These are phyloP conservation scores for Hyaloscypha hepaticicola DNA, from an alignment of 495 filamentous ascomycete species.

Conservation along the genomic window DNA sequence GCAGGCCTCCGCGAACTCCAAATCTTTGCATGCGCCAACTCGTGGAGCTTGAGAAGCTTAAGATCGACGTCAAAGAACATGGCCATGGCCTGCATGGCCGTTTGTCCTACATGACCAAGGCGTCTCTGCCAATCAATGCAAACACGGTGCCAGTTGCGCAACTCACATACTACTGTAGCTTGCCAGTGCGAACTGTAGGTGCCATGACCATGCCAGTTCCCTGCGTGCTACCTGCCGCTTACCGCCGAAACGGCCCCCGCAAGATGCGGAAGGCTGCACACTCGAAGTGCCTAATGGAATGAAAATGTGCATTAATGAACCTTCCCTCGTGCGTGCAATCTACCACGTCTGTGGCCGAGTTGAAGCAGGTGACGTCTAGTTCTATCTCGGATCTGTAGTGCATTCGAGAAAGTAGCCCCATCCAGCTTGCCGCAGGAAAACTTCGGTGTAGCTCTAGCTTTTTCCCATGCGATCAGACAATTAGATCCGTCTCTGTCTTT, in stretches of 20 bases:
- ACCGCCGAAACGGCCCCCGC: neutral
- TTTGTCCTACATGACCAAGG: neutral
- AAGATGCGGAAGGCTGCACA: no score
- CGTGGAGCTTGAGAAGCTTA: neutral
- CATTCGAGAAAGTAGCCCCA: no score
- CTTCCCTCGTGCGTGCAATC: no score
- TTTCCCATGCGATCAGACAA: neutral
- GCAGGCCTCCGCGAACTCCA: neutral
- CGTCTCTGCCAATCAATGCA: conserved; percentile 21
- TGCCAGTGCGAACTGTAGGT: neutral
- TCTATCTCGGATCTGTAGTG: no score
- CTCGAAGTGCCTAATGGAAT: no score
- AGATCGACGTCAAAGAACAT: neutral
- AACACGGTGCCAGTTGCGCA: conserved; percentile 18
- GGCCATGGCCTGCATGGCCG: no score
- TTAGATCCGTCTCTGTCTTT: neutral
- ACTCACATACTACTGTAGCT: neutral
- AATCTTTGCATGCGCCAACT: neutral
- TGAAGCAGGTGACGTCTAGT: no score
- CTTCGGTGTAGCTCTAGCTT: neutral
- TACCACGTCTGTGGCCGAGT: no score
- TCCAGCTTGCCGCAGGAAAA: no score
- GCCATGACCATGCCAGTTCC: neutral
- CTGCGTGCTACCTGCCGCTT: neutral
- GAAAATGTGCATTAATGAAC: no score